A percentile compares a stretch with the other conserved stretches of the same genome.
These are phyloP conservation scores for Colletotrichum tamarilloi DNA, from an alignment of 2,329 filamentous ascomycete genomes.

Conservation along the genomic window DNA sequence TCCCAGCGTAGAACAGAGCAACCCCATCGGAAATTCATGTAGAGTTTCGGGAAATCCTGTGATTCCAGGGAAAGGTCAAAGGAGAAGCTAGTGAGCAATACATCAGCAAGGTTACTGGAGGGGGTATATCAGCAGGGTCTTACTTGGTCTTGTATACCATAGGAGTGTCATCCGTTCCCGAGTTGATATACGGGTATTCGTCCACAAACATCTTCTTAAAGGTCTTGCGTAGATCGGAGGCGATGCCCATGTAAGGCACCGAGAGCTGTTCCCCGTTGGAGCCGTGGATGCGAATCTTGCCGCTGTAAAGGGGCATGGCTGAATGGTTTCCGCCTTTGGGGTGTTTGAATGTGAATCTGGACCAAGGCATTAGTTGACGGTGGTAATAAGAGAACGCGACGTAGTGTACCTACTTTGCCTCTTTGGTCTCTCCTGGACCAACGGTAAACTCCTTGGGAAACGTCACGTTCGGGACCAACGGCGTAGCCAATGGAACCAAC, in stretches of 20 bases:
- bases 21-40: slow-evolving; percentile 23
- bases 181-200: background rate
- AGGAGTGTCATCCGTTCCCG: background rate
- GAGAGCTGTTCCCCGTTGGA: slow-evolving; percentile 53
- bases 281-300: slow-evolving; percentile 54
- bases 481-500: background rate
- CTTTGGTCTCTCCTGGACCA: slow-evolving; percentile 41
- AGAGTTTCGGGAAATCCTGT: slow-evolving; percentile 31
- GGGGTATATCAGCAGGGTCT: background rate
- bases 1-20: slow-evolving; percentile 29
- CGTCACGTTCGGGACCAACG: slow-evolving; percentile 3
- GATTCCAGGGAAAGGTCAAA: slow-evolving; percentile 23
- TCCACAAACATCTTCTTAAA: slow-evolving; percentile 19
- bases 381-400: background rate
- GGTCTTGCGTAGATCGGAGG: slow-evolving; percentile 4
- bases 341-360: slow-evolving; percentile 41
- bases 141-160: slow-evolving; percentile 27
- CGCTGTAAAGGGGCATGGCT: slow-evolving; percentile 55
- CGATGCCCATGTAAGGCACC: slow-evolving; percentile 51
- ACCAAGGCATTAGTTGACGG: background rate
- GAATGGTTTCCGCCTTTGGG: slow-evolving; percentile 41
- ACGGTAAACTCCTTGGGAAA: slow-evolving; percentile 36
- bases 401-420: slow-evolving; percentile 27
- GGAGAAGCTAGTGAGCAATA: background rate
- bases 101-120: background rate